A percentile compares a stretch with the other conserved stretches of the same genome.
These are phyloP conservation scores for Kwoniella heveanensis DNA, from an alignment of 768 basidiomycete species.

Conservation along the genomic window DNA sequence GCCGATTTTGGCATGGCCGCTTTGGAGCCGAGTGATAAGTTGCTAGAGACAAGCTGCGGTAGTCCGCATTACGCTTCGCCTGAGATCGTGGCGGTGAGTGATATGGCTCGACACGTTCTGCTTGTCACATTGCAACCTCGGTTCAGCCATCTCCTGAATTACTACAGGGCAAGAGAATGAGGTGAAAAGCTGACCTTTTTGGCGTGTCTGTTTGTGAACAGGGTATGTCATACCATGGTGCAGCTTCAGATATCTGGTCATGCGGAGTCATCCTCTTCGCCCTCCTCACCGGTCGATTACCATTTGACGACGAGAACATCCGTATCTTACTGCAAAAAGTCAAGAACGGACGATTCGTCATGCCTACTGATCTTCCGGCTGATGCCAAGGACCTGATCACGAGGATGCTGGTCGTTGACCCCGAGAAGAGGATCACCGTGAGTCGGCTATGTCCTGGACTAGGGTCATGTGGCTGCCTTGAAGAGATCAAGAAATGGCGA, in stretches of 20 bases:
- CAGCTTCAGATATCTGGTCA: slow-evolving; percentile 93
- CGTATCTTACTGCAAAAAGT: slow-evolving; percentile 75
- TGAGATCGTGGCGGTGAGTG: slow-evolving; percentile 76
- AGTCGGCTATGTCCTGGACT: too few species aligned
- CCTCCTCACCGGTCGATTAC: slow-evolving; percentile 82
- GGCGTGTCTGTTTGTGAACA: too few species aligned
- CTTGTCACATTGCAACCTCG: too few species aligned
- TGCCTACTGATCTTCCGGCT: slow-evolving; percentile 78
- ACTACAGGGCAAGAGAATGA: too few species aligned
- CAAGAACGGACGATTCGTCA: slow-evolving; percentile 78
- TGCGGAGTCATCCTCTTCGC: slow-evolving; percentile 92
- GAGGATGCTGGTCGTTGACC: slow-evolving; percentile 87
- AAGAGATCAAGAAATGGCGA: too few species aligned
- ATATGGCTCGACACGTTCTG: too few species aligned
- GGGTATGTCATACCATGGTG: slow-evolving; percentile 83
- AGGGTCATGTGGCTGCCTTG: too few species aligned
- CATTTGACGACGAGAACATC: slow-evolving; percentile 87
- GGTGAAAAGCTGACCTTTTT: too few species aligned
- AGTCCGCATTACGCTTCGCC: slow-evolving; percentile 96
- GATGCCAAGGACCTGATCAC: slow-evolving; percentile 79
- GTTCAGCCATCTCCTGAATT: too few species aligned
- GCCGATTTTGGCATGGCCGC: slow-evolving; percentile 99
- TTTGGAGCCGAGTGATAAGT: slow-evolving; percentile 78
- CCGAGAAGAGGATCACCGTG: slow-evolving; percentile 76
- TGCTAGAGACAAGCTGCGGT: slow-evolving; percentile 92